Base-by-base conservation (phyloP, 768 basidiomycete genomes). In the Clathrus columnatus region DNA sequence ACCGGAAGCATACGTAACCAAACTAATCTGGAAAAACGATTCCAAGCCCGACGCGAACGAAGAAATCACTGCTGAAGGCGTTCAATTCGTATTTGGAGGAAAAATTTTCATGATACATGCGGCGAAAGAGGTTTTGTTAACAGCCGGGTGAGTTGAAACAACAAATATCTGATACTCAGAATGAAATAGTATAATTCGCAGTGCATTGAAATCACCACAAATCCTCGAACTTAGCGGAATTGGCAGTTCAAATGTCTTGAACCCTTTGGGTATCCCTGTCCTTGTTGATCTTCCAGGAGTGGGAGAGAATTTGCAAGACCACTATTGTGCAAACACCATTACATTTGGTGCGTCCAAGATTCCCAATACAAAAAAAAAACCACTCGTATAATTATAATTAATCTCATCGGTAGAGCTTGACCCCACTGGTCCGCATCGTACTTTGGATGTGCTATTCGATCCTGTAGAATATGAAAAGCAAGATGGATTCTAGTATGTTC, bases 241-340 rank as follows among this genome's bases (percentile, higher is more conserved):
- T 52, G 89, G 89, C 2, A 72, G 76, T 0, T 60, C 64, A 2
- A 63, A 68, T 0, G 60, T 84, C 41, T 68, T 89, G 32, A 62
- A 75, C 36, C 68, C 67, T 30, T 68, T 77, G 50, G 72, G 71
- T 8, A 75, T 91, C 30, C 60, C 68, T 6, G 70, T 73, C 57
- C 49, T 80, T 24, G 73, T 85, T 16, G 80, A 87, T 52, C 76
- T 90, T 14, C 85, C 86, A 0, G 84, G 83, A n/a, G 88, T 93
- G 0, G 88, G 89, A 11, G 83, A 85, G 63, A 79, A 87, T 58
- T 60, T 75, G 48, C 76, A 77, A 61, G 75, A 79, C 54, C 75
- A 82, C 55, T 36, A 36, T 11, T 36, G 11, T 4, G 11, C 14
- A 4, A 3, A 14, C 4, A 36, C 11, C n/a, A 2, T 36, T n/a